Percentiles rank a stretch among this genome's conserved stretches.
Conservation (phyloP, 352 stramenopile genomes). For the Globisporangium acanthophoron region DNA sequence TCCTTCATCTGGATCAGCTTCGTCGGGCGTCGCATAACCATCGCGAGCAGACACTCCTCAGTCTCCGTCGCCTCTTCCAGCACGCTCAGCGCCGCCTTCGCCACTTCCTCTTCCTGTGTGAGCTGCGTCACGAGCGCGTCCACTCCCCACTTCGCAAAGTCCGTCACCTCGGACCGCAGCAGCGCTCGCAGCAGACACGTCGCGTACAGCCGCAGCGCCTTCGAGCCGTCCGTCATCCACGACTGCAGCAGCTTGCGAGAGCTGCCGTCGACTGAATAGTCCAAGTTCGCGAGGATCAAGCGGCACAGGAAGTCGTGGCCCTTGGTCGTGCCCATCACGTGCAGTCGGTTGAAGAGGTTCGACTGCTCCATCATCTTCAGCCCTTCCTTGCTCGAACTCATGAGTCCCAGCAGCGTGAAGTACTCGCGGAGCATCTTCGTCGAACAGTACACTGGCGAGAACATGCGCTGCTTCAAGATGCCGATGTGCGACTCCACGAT, state of each 20-base stretch:
- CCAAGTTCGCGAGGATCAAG: constrained; percentile 83
- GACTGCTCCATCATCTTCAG: constrained; percentile 90
- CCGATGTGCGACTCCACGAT: constrained; percentile 88
- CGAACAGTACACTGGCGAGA: constrained; percentile 83
- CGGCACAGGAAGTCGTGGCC: constrained; percentile 87
- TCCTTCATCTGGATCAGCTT: constrained; percentile 78
- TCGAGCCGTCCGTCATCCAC: constrained; percentile 85
- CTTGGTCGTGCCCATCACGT: constrained; percentile 84
- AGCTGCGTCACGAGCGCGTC: constrained; percentile 82
- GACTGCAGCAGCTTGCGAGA: constrained; percentile 83
- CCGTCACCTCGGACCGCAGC: constrained; percentile 76
- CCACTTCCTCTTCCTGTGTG: constrained; percentile 81
- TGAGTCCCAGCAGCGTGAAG: constrained; percentile 82
- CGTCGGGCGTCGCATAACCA: constrained; percentile 76
- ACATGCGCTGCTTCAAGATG: constrained; percentile 84
- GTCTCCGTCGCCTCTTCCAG: constrained; percentile 84
- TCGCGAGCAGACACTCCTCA: constrained; percentile 73
- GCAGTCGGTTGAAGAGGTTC: constrained; percentile 84
- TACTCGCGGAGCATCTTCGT: constrained; percentile 87
- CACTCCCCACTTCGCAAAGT: constrained; percentile 88
- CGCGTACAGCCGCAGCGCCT: constrained; percentile 77
- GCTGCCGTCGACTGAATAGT: constrained; percentile 85
- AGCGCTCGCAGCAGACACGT: constrained; percentile 80
- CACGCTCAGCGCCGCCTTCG: constrained; percentile 81
- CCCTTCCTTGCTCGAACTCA: constrained; percentile 87